Evolutionary conservation across 345 rosid genomes (phyloP).

Genomic region (Euphorbia lathyris): DNA sequence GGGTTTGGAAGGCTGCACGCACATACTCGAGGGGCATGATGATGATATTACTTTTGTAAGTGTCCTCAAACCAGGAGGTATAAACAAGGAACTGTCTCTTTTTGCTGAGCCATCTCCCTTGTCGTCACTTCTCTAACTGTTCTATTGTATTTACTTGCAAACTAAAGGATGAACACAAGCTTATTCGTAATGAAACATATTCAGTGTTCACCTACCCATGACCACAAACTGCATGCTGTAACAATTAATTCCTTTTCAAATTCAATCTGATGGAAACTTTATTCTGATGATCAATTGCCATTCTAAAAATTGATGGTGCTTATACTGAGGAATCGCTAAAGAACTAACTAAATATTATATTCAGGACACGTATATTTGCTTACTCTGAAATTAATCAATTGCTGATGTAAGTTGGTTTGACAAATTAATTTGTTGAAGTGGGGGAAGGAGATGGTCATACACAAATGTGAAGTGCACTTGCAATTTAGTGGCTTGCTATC

Average conservation of each 20-base stretch:
- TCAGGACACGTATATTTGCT: neutral
- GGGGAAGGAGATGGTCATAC: neutral
- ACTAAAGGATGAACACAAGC: neutral
- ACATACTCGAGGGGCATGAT: constrained; percentile 76
- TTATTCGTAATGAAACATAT: neutral
- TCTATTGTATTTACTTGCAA: neutral
- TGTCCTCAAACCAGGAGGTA: constrained; percentile 54
- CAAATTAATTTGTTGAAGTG: neutral
- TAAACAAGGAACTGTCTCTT: neutral
- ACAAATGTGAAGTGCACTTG: neutral
- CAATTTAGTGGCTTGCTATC: neutral
- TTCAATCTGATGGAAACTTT: neutral
- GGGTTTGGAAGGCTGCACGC: constrained; percentile 80
- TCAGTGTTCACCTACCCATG: neutral
- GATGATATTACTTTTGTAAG: constrained; percentile 72
- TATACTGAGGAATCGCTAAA: neutral
- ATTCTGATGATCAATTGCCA: neutral
- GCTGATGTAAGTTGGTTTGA: neutral
- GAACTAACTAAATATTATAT: neutral
- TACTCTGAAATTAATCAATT: no score
- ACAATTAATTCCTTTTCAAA: constrained; percentile 1
- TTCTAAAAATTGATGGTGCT: neutral
- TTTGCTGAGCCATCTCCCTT: neutral
- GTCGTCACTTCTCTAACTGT: neutral
- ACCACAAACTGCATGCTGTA: neutral